Conservation (phyloP, 1,139 yeast species). For the Blastobotrys serpentis region DNA sequence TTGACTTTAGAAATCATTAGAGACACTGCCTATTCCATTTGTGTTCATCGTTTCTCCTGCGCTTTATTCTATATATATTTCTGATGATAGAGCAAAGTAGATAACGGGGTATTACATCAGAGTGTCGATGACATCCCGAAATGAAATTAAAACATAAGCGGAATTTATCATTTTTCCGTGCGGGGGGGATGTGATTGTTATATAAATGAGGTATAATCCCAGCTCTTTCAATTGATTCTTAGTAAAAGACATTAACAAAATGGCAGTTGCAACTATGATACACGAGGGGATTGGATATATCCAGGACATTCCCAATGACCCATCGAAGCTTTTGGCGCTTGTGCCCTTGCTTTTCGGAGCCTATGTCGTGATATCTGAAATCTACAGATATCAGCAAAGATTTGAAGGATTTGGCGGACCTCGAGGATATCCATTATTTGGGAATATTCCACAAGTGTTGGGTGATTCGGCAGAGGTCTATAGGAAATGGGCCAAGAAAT, state of each 20-base stretch:
- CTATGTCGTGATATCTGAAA: constrained; percentile 20
- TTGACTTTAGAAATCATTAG: no score
- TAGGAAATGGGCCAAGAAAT: constrained; percentile 46
- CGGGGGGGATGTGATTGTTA: neutral
- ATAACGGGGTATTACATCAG: no score
- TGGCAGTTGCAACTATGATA: constrained; percentile 2
- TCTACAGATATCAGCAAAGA: constrained; percentile 19
- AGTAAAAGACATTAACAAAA: neutral
- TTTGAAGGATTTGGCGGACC: constrained; percentile 23
- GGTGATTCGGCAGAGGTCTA: constrained; percentile 34
- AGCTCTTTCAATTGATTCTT: neutral
- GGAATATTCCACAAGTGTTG: constrained; percentile 20
- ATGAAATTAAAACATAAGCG: neutral
- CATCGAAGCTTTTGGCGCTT: neutral
- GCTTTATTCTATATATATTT: no score
- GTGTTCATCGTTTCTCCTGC: neutral
- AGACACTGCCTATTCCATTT: no score
- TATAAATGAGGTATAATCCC: neutral
- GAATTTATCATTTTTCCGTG: neutral
- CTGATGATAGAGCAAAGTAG: no score
- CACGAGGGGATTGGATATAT: neutral
- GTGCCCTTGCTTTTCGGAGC: constrained; percentile 7
- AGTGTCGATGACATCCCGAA: no score
- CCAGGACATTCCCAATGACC: constrained; percentile 8
- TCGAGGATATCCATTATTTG: constrained; percentile 22